Base-by-base conservation (phyloP, 2,329 filamentous ascomycete genomes). In the Ceratocystis alfenasii region DNA sequence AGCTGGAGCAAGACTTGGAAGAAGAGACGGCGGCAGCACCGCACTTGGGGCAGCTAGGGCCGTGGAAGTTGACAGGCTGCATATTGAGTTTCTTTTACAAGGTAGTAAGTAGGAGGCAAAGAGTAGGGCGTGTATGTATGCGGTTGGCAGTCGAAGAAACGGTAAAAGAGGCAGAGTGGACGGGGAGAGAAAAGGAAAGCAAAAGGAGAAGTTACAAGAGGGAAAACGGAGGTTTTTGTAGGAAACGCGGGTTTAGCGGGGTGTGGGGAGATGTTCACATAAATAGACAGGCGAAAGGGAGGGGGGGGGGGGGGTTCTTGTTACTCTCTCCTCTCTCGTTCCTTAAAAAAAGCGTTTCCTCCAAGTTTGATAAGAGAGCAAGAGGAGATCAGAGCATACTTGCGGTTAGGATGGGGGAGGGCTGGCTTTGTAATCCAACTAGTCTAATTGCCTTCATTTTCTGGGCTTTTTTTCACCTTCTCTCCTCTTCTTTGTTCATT, bases 11-110 rank as follows among this genome's bases (percentile, higher is more conserved):
- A 68, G 76, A 78, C 81, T 85, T 85, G 75, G 71, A 70, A 53
- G 71, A 70, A 70, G 76, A 76, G 60, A 74, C 71, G 70, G 79
- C 77, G 72, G 75, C 68, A 70, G 77, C 75, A 71, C 77, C 78
- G 78, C 82, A 85, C 76, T 81, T 83, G 76, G 82, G 82, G 78
- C 82, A 85, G 70, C 72, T 70, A 66, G 72, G 70, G 71, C 76
- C 72, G 73, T 72, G 71, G 68, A 67, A 68, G 74, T 77, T 74
- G 73, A 76, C 73, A 69, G 67, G 68, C 65, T 71, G 65, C 70
- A 71, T 72, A 7, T 33, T 33, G 30, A 7, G 6, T 33, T 33
- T 33, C 30, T 33, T 33, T 33, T 33, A 33, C 30, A 33, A 6
- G 30, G 61, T 71, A 48, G 25, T 30, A 63, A 22, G 8, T 28